Evolutionary conservation across 345 rosid genomes (phyloP), one percentile per base, ranked within the genome.

Genomic region (Salix viminalis): DNA sequence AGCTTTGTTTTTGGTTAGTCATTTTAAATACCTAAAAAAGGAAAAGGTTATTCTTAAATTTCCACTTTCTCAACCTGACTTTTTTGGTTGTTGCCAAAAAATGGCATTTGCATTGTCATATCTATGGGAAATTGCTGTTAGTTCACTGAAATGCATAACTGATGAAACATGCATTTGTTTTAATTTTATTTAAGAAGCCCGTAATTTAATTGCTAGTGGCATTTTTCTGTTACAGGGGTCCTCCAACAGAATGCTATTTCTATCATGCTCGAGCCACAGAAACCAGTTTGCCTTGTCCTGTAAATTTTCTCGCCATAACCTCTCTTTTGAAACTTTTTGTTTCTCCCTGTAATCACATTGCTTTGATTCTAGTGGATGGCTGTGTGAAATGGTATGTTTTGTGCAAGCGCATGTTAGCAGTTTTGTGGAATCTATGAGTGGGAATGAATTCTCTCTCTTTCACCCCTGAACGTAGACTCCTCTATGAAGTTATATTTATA

Each of bases 201-300:
- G 48, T 28, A 15, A 19, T 65, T 66, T 73, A 37, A 74, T 77
- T 73, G 26, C 65, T 76, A 48, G 34, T 32, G 1, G 62, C 52
- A 68, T 28, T 15, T 75, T 78, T 77, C 65, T 79, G 28, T 89
- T 84, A 70, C 90, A 96, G 95, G 83, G 99, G 98, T 76, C 98
- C 98, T 23, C 97, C 97, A 48, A 96, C 99, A 56, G 93, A 96
- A 80, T 93, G 98, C 79, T 89, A 87, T 75, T 80, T 96, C 79
- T 88, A 90, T 83, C 98, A 87, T 85, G 99, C 98, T 74, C 94
- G 97, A 72, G 98, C 97, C 8, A 77, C 85, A 21, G 87, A 90
- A 80, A 86, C 85, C 82, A 90, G 80, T 85, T 79, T 96, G 78
- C 82, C 91, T 26, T 82, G 79, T 82, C 8, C 6, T 50, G 56